phyloP scores from a whole-genome alignment of 257 asterid species.

The Forsythia suspensa region DNA sequence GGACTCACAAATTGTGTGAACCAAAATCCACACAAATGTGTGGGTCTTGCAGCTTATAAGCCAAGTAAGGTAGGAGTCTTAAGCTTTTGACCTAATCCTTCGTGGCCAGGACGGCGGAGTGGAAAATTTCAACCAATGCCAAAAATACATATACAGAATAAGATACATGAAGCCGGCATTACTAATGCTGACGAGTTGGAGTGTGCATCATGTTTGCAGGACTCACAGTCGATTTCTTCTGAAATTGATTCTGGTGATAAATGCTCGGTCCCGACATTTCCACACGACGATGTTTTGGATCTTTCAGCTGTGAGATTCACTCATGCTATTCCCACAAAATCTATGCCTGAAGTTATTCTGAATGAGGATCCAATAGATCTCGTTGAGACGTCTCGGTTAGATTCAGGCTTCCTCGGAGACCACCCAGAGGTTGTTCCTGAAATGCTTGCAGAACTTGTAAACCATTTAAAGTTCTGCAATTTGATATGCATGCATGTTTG shows the following conservation, averaged over 20 bases:
- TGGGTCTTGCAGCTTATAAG: too few relatives aligned
- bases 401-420: conserved; percentile 28
- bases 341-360: conserved; percentile 37
- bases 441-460: conserved; percentile 55
- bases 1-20: too few relatives aligned
- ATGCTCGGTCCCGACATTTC: conserved; percentile 34
- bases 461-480: conserved; percentile 29
- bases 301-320: conserved; percentile 48
- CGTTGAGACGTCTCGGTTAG: conserved; percentile 35
- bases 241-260: conserved; percentile 34
- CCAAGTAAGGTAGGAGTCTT: background rate
- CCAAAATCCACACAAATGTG: too few relatives aligned
- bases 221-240: conserved; percentile 30
- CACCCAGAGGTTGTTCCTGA: conserved; percentile 39
- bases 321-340: conserved; percentile 32
- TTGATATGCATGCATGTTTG: conserved; percentile 7
- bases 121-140: conserved; percentile 56
- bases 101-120: conserved; percentile 40
- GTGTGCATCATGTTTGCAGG: conserved; percentile 27
- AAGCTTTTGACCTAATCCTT: conserved; percentile 9
- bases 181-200: conserved; percentile 21
- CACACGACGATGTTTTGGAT: conserved; percentile 48
- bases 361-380: conserved; percentile 41
- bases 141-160: conserved; percentile 36
- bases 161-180: conserved; percentile 22